Conservation (phyloP, 495 filamentous ascomycete species). For the Penicillium samsonianum region DNA sequence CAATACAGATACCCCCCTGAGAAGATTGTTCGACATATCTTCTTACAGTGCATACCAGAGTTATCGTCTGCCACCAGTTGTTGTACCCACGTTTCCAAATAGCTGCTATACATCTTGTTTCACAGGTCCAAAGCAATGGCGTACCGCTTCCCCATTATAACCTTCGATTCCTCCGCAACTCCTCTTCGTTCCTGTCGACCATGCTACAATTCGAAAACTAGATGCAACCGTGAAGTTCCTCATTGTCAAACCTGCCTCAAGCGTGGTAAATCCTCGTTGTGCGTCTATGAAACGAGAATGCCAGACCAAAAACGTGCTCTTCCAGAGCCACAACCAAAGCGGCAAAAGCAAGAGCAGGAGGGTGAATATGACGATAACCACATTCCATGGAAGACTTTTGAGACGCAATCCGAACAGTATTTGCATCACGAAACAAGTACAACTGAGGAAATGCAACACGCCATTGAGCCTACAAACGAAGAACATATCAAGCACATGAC, state of each 20-base stretch:
- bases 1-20: too few species aligned
- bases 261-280: neutral
- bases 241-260: conserved; percentile 1
- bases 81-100: too few species aligned
- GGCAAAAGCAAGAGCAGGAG: conserved; percentile 1
- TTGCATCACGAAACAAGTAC: neutral
- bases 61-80: neutral
- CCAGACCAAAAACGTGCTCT: neutral
- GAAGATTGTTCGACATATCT: too few species aligned
- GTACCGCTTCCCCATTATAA: too few species aligned
- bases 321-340: neutral
- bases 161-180: neutral
- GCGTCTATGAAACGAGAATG: neutral
- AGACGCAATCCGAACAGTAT: neutral
- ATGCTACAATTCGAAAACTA: neutral
- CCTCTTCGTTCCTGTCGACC: neutral
- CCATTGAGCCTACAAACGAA: neutral
- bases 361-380: neutral
- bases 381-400: neutral
- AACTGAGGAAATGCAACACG: neutral
- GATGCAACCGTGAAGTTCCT: conserved; percentile 3
- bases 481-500: neutral
- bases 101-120: too few species aligned
- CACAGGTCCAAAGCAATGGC: too few species aligned
- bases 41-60: too few species aligned